A percentile compares a stretch with the other conserved stretches of the same genome.
phyloP scores from a whole-genome alignment of 108 stramenopile genomes.

The Parietichytrium sp. region DNA sequence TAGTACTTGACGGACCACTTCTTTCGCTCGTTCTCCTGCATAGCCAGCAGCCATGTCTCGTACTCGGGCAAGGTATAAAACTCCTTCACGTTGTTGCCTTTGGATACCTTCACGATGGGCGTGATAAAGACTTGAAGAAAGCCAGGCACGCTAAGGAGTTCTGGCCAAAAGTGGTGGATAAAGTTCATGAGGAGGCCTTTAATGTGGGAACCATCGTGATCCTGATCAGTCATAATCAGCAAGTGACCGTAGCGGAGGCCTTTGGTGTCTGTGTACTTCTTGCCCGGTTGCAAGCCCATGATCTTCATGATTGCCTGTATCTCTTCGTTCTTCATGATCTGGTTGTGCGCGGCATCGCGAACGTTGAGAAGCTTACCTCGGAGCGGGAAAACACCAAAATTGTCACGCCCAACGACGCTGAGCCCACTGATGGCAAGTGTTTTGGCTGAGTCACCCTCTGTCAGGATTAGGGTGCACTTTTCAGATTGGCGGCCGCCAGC shows the following conservation, averaged over 20 bases:
- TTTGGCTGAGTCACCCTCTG: constrained; percentile 98
- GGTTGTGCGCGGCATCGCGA: constrained; percentile 75
- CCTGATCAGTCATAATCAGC: constrained; percentile 99
- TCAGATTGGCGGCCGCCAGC: constrained; percentile 85
- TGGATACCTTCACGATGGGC: constrained; percentile 95
- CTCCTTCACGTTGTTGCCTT: constrained; percentile 73
- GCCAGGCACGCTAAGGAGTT: constrained; percentile 83
- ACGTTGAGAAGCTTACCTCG: constrained; percentile 98
- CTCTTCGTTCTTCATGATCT: constrained; percentile 89
- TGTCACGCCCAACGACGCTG: constrained; percentile 88
- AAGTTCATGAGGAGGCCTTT: constrained; percentile 99
- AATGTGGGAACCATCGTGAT: constrained; percentile 98
- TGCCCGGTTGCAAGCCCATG: constrained; percentile 90
- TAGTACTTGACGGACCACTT: constrained; percentile 92
- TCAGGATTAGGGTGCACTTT: constrained; percentile 95
- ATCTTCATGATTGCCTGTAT: constrained; percentile 94
- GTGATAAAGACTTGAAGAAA: constrained; percentile 99
- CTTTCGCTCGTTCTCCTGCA: constrained; percentile 73
- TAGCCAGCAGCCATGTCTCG: constrained; percentile 81
- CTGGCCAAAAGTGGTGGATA: constrained; percentile 94
- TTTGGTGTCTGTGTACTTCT: constrained; percentile 74
- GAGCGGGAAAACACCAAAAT: constrained; percentile 94
- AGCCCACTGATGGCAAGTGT: constrained; percentile 90
- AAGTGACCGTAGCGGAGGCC: constrained; percentile 88
- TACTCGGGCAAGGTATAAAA: constrained; percentile 95